Evolutionary conservation across 2,329 filamentous ascomycete species (phyloP), one percentile per base, ranked within the genome.

Genomic region (Epichloe uncinata): DNA sequence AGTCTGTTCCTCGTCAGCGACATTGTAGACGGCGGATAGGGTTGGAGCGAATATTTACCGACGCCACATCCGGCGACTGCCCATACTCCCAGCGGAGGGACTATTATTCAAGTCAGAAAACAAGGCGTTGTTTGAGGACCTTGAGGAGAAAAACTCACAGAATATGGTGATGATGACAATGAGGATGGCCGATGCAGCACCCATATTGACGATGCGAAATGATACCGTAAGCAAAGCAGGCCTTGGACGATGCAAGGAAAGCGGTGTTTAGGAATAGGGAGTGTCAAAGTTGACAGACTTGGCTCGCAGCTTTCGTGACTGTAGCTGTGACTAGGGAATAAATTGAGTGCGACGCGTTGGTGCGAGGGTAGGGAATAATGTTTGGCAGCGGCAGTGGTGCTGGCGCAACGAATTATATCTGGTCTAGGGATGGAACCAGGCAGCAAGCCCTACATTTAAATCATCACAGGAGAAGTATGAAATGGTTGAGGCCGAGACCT

Each of bases 1-100:
- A 65, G 59, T 85, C 82, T 57, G 68, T 64, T 41, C 18, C 22
- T 33, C 8, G 50, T 60, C 38, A 60, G 54, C 13, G 11, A 34
- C 22, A 33, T n/a, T 20, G 20, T 42, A n/a, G 15, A 22, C 8
- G 12, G 33, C 33, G n/a, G 5, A 16, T 20, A 22, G 34, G 34
- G 50, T 49, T n/a, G n/a, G 38, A 34, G 40, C 34, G 30, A 34
- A 35, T 13, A 61, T 66, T 59, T 64, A 71, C 69, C 70, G 61
- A 69, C 68, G 52, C 81, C 80, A 60, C 81, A 85, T 60, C 82
- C 82, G 50, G 81, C 75, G 47, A 85, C 74, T 45, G 76, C 66
- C 61, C 73, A 81, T 42, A 83, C 81, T 46, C 81, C 82, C 49
- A 82, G 63, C 13, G 82, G 82, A 47, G 82, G 82, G 52, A 84